Evolutionary conservation across 306 rosid species (phyloP).

Genomic region (Cotoneaster glaucophyllus): DNA sequence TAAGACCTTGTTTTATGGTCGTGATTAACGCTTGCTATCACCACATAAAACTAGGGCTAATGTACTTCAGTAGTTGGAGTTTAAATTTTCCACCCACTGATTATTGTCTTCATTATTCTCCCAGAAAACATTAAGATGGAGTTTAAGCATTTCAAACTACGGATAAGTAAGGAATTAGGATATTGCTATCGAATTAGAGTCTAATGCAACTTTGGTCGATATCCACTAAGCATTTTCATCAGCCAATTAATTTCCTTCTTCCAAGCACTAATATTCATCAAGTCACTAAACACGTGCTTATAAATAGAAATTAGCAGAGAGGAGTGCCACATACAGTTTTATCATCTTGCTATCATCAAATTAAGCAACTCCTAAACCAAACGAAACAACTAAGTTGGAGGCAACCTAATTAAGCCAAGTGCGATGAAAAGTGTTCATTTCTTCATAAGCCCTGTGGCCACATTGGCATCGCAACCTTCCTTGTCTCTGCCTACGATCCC

Average conservation of each 20-base stretch:
- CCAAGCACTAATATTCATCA: background rate
- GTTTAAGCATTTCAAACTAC: background rate
- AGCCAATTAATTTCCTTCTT: background rate
- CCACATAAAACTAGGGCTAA: too few relatives aligned
- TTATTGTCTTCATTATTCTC: background rate
- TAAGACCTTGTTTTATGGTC: too few relatives aligned
- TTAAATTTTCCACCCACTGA: too few relatives aligned
- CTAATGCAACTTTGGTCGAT: background rate
- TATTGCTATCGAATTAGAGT: background rate
- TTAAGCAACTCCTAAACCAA: background rate
- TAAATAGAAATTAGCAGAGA: background rate
- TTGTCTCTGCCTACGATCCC: constrained; percentile 1
- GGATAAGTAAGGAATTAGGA: background rate
- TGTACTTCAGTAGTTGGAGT: too few relatives aligned
- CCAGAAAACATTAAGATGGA: background rate
- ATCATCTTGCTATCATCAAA: background rate
- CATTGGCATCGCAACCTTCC: background rate
- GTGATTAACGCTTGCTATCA: too few relatives aligned
- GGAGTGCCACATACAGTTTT: background rate
- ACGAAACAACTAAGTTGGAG: too few relatives aligned
- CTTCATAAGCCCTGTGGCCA: background rate
- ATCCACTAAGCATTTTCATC: background rate
- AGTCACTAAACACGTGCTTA: too few relatives aligned
- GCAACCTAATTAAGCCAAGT: too few relatives aligned
- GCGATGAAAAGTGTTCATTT: background rate